A percentile compares a stretch with the other conserved stretches of the same genome.
These are phyloP conservation scores for Thalassia testudinum DNA, from an alignment of 116 monocot species.

Conservation along the genomic window DNA sequence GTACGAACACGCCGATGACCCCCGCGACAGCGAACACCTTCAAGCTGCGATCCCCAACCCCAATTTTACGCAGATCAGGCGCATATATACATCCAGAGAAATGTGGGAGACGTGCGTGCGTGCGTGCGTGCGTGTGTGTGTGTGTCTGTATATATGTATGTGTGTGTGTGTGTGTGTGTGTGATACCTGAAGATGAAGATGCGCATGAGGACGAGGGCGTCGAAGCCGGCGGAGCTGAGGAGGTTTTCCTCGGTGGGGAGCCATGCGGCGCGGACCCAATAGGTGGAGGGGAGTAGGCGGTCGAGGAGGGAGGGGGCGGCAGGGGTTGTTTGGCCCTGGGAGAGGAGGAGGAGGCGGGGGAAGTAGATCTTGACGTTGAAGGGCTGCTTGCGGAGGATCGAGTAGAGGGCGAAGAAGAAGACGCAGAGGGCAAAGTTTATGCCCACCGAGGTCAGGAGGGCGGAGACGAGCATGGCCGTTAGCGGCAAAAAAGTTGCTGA, in stretches of 20 bases:
- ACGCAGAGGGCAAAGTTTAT: slow-evolving; percentile 76
- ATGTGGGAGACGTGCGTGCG: too few relatives aligned
- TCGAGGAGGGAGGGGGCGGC: slow-evolving; percentile 15
- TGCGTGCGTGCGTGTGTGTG: too few relatives aligned
- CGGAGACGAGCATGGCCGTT: slow-evolving; percentile 90
- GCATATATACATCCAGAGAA: too few relatives aligned
- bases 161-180: too few relatives aligned
- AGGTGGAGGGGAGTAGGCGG: slow-evolving; percentile 47
- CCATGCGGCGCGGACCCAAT: slow-evolving; percentile 62
- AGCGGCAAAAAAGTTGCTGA: too few relatives aligned
- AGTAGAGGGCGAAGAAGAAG: slow-evolving; percentile 52
- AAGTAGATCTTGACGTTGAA: slow-evolving; percentile 51
- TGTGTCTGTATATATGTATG: too few relatives aligned
- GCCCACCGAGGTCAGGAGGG: slow-evolving; percentile 78
- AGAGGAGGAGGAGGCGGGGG: slow-evolving; percentile 51
- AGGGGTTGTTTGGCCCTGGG: slow-evolving; percentile 3
- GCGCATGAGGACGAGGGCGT: slow-evolving; percentile 81
- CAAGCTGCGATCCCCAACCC: slow-evolving; percentile 43
- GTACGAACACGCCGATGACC: slow-evolving; percentile 56
- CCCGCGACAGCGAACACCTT: slow-evolving; percentile 72
- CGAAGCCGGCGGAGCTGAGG: slow-evolving; percentile 51
- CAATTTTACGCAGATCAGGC: too few relatives aligned
- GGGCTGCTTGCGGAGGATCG: slow-evolving; percentile 62
- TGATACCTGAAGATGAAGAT: slow-evolving; percentile 84
- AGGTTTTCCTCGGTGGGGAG: slow-evolving; percentile 64